Conservation (phyloP, 352 stramenopile genomes). For the Pythium aristosporum region DNA sequence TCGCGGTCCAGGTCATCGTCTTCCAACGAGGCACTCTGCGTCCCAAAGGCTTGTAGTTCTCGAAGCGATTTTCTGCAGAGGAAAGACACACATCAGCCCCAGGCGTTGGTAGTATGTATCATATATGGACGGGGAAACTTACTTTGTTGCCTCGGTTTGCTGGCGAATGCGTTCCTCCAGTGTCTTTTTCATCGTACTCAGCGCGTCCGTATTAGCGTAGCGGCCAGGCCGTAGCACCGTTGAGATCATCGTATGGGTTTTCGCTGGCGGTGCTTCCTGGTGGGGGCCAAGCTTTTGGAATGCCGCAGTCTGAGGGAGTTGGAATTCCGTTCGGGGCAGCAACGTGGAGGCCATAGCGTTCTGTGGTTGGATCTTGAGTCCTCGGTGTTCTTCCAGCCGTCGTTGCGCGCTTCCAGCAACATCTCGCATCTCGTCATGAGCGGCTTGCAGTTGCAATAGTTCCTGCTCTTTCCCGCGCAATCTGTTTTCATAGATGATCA, state of each 20-base stretch:
- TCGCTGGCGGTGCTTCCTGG: neutral
- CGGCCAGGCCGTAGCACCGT: neutral
- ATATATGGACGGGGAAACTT: neutral
- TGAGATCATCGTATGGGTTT: neutral
- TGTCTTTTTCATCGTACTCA: conserved; percentile 39
- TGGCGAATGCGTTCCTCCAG: conserved; percentile 42
- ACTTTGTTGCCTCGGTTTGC: conserved; percentile 55
- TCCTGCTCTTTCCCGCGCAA: conserved; percentile 39
- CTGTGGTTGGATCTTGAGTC: neutral
- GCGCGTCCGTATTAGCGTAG: conserved; percentile 35
- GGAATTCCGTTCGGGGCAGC: neutral
- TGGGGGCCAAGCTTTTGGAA: conserved; percentile 15
- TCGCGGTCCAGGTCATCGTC: conserved; percentile 31
- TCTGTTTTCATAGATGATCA: conserved; percentile 38
- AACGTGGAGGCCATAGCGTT: too few relatives aligned
- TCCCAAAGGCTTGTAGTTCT: conserved; percentile 24
- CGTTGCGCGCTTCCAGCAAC: conserved; percentile 41
- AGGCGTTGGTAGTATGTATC: neutral
- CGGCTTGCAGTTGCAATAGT: conserved; percentile 30
- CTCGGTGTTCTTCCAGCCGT: conserved; percentile 31
- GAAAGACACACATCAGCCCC: neutral
- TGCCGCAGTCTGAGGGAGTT: conserved; percentile 12
- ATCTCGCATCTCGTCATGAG: conserved; percentile 42
- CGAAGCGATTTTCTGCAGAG: conserved; percentile 32
- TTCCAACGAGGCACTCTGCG: neutral